These are phyloP conservation scores for Stagonosporopsis tanaceti DNA, from an alignment of 2,329 filamentous ascomycete species.

Conservation along the genomic window DNA sequence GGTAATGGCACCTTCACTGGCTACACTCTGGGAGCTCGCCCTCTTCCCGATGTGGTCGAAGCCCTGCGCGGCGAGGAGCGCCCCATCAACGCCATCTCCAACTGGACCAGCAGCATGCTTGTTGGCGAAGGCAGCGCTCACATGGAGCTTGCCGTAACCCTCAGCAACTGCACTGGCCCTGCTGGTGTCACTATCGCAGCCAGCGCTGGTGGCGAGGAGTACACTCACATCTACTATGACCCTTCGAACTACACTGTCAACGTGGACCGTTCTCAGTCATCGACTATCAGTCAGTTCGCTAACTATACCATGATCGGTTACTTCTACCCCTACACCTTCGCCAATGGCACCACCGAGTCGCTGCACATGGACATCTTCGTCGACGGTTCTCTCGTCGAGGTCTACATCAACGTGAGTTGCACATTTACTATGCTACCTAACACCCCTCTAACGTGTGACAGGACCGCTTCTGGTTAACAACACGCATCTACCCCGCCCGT, in stretches of 20 bases:
- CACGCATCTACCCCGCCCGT: constrained; percentile 57
- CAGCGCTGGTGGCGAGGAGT: constrained; percentile 54
- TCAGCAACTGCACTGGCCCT: constrained; percentile 50
- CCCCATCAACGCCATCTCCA: constrained; percentile 28
- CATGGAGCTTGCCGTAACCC: constrained; percentile 53
- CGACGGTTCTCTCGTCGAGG: constrained; percentile 57
- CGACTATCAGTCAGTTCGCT: constrained; percentile 52
- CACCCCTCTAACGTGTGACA: constrained; percentile 19
- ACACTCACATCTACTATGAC: constrained; percentile 56
- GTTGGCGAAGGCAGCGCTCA: constrained; percentile 44
- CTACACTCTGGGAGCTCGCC: constrained; percentile 55
- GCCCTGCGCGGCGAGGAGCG: constrained; percentile 45
- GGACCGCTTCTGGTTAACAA: constrained; percentile 52
- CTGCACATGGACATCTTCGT: constrained; percentile 56
- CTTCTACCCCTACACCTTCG: constrained; percentile 56
- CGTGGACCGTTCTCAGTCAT: constrained; percentile 55
- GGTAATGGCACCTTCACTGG: constrained; percentile 53
- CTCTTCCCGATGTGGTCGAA: constrained; percentile 55
- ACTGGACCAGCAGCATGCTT: constrained; percentile 34
- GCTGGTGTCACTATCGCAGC: constrained; percentile 55
- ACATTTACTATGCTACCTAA: background rate
- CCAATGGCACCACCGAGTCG: constrained; percentile 47
- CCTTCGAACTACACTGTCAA: constrained; percentile 57
- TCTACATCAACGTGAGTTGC: constrained; percentile 54
- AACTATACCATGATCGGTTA: constrained; percentile 56